phyloP scores from a whole-genome alignment of 2,329 filamentous ascomycete genomes.

The Botryotinia convoluta region DNA sequence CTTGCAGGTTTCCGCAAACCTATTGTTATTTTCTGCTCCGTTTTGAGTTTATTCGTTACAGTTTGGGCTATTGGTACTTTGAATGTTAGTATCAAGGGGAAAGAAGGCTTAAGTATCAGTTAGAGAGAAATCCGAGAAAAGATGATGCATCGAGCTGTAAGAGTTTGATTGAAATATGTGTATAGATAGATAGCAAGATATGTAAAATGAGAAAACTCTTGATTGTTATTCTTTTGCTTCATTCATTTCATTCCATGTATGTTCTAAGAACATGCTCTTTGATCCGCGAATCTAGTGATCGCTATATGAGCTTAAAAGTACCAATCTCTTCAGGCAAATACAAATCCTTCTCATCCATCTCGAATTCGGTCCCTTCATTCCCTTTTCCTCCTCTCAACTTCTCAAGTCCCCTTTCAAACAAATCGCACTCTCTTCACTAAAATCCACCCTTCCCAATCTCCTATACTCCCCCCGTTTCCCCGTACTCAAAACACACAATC shows the following conservation, averaged over 20 bases:
- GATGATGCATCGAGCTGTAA: not conserved
- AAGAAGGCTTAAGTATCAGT: conserved; percentile 23
- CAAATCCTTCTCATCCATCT: not conserved
- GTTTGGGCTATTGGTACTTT: conserved; percentile 66
- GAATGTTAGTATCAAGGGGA: conserved; percentile 35
- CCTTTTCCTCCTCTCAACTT: not conserved
- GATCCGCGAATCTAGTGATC: not conserved
- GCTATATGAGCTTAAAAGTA: not conserved
- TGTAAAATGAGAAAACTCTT: conserved; percentile 13
- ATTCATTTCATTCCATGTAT: not conserved
- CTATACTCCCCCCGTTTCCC: not conserved
- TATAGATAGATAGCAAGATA: conserved; percentile 14
- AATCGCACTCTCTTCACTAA: not conserved
- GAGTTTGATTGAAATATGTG: not conserved
- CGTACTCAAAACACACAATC: not conserved
- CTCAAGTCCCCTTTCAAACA: not conserved
- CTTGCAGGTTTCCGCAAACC: conserved; percentile 80
- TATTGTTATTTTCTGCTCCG: conserved; percentile 71
- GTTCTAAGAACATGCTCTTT: not conserved
- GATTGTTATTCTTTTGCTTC: not conserved
- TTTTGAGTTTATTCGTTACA: conserved; percentile 70
- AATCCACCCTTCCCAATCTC: not conserved
- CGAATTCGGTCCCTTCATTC: not conserved
- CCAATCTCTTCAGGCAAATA: not conserved
- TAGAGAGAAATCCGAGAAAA: not conserved